Percentiles rank a stretch among this genome's conserved stretches.
These are phyloP conservation scores for Lactifluus volemus DNA, from an alignment of 768 basidiomycete species.

Conservation along the genomic window DNA sequence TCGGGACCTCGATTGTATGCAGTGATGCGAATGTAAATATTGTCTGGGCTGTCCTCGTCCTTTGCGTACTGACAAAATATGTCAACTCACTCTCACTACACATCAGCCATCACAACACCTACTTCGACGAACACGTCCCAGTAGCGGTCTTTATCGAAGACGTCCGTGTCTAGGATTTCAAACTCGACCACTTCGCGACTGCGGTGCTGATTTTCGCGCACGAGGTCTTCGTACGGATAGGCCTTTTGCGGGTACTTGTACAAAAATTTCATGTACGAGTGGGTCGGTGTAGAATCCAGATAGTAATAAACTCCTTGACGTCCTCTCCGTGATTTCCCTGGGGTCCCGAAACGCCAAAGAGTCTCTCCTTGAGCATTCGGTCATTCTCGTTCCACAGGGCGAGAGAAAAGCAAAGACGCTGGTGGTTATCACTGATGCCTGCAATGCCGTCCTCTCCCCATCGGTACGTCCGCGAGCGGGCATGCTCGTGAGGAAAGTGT, in stretches of 20 bases:
- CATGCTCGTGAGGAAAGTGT: constrained; percentile 91
- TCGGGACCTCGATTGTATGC: constrained; percentile 96
- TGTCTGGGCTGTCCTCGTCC: constrained; percentile 86
- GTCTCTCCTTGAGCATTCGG: constrained; percentile 90
- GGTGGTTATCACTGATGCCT: constrained; percentile 96
- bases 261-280: constrained; percentile 99
- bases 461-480: constrained; percentile 88
- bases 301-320: constrained; percentile 99
- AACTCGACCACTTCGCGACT: constrained; percentile 83
- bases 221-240: constrained; percentile 92
- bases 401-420: constrained; percentile 82
- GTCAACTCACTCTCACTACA: neutral
- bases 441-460: constrained; percentile 99
- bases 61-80: constrained; percentile 73
- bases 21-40: constrained; percentile 87
- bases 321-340: constrained; percentile 99
- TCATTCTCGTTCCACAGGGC: constrained; percentile 95
- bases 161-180: constrained; percentile 89
- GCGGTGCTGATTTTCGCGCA: constrained; percentile 74
- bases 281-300: constrained; percentile 95
- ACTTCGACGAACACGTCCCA: constrained; percentile 99
- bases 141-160: constrained; percentile 87
- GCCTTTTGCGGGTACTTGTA: constrained; percentile 96
- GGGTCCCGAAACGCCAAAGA: constrained; percentile 94
- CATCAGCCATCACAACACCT: constrained; percentile 22